These are phyloP conservation scores for Hypocreales sp. DNA, from an alignment of 2,329 filamentous ascomycete species.

Conservation along the genomic window DNA sequence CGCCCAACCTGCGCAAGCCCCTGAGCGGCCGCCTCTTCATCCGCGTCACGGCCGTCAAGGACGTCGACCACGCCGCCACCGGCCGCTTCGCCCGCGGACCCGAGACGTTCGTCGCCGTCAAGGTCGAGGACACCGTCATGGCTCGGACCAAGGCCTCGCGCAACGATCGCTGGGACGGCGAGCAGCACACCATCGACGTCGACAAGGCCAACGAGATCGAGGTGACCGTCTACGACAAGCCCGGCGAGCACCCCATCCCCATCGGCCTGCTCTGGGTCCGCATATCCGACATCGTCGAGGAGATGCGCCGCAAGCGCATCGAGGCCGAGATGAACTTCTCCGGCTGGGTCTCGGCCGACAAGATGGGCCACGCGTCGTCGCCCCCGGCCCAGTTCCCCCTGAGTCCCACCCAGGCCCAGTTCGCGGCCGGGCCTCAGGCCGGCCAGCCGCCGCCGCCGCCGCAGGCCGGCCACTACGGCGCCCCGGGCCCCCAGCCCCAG, in stretches of 20 bases:
- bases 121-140: conserved; percentile 88
- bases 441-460: conserved; percentile 8
- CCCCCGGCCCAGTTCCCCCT: conserved; percentile 42
- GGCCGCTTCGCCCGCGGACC: conserved; percentile 77
- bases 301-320: conserved; percentile 93
- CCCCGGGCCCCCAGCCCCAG: conserved; percentile 28
- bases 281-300: conserved; percentile 93
- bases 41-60: conserved; percentile 74
- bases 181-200: conserved; percentile 82
- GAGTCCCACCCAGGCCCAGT: conserved; percentile 26
- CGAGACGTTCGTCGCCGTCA: conserved; percentile 90
- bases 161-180: conserved; percentile 82
- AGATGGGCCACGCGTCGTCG: conserved; percentile 53
- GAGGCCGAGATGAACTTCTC: conserved; percentile 89
- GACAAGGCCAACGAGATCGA: conserved; percentile 99
- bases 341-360: conserved; percentile 94
- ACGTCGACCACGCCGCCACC: conserved; percentile 83
- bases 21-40: conserved; percentile 80
- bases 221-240: conserved; percentile 93
- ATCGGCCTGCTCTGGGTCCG: conserved; percentile 94
- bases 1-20: conserved; percentile 90
- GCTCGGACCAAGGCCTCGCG: conserved; percentile 74
- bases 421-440: conserved; percentile 21
- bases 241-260: conserved; percentile 75
- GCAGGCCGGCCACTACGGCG: conserved; percentile 14